Evolutionary conservation across 1,284 basidiomycete species (phyloP).

Genomic region (Cryptococcus depauperatus): DNA sequence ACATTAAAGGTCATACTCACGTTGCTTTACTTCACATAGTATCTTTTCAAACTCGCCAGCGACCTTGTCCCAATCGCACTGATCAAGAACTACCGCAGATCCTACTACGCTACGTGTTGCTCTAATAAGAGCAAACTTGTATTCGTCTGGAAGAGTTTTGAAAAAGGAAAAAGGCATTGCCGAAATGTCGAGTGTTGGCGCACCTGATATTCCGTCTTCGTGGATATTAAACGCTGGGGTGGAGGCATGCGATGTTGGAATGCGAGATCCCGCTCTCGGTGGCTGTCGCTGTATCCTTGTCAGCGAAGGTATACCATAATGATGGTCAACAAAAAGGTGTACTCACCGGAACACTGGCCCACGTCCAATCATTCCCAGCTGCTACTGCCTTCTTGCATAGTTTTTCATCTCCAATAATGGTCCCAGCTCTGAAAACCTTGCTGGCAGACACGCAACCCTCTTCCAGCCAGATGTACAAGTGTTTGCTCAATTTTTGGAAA

Average conservation of each 20-base stretch:
- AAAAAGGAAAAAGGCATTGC: slow-evolving; percentile 12
- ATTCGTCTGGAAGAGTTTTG: slow-evolving; percentile 5
- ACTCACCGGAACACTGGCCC: too few relatives aligned
- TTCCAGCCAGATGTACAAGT: slow-evolving; percentile 5
- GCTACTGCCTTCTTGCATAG: slow-evolving; percentile 3
- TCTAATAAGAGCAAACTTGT: slow-evolving; percentile 9
- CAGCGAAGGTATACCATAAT: background rate
- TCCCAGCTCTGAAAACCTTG: slow-evolving; percentile 7
- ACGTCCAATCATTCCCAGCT: slow-evolving; percentile 5
- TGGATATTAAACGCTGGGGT: slow-evolving; percentile 4
- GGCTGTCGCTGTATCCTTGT: too few relatives aligned
- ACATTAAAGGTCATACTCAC: too few relatives aligned
- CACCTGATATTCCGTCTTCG: slow-evolving; percentile 6
- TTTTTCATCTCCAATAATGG: slow-evolving; percentile 1
- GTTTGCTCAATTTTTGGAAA: background rate
- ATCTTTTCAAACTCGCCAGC: slow-evolving; percentile 6
- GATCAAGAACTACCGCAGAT: background rate
- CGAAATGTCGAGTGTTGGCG: slow-evolving; percentile 8
- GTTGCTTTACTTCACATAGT: slow-evolving; percentile 3
- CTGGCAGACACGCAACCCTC: slow-evolving; percentile 6
- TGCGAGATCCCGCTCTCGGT: too few relatives aligned
- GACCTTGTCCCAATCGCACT: slow-evolving; percentile 8
- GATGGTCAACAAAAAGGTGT: too few relatives aligned
- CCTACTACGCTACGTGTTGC: slow-evolving; percentile 4
- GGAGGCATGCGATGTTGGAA: too few relatives aligned